Conservation (phyloP, 495 filamentous ascomycete genomes). For the Hypomontagnella submonticulosa region DNA sequence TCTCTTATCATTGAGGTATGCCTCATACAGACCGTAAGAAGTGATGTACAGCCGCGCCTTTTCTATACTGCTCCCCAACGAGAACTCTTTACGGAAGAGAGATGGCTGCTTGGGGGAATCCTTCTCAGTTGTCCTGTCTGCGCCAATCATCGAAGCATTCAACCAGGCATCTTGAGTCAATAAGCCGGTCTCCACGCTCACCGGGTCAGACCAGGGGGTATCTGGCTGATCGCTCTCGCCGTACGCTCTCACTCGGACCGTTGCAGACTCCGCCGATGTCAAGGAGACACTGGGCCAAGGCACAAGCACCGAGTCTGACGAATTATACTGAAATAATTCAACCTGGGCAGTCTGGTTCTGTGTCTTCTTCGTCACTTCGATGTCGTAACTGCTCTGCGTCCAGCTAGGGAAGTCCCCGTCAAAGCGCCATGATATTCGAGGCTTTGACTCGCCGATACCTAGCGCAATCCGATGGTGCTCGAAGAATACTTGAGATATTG, state of each 20-base stretch:
- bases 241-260: slow-evolving; percentile 53
- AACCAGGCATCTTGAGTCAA: slow-evolving; percentile 54
- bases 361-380: slow-evolving; percentile 36
- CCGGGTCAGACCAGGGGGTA: slow-evolving; percentile 54
- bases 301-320: slow-evolving; percentile 56
- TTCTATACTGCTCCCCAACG: slow-evolving; percentile 17
- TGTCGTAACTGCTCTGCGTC: slow-evolving; percentile 42
- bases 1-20: slow-evolving; percentile 59
- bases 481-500: slow-evolving; percentile 46
- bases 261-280: slow-evolving; percentile 53
- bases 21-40: slow-evolving; percentile 61
- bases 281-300: slow-evolving; percentile 62
- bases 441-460: slow-evolving; percentile 42
- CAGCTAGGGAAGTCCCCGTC: slow-evolving; percentile 38
- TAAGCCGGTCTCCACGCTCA: slow-evolving; percentile 54
- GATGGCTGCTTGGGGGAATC: slow-evolving; percentile 36
- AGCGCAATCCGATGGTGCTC: slow-evolving; percentile 47
- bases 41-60: slow-evolving; percentile 62
- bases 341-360: slow-evolving; percentile 17
- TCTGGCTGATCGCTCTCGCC: slow-evolving; percentile 40
- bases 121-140: slow-evolving; percentile 42
- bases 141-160: slow-evolving; percentile 50
- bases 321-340: slow-evolving; percentile 43
- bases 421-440: slow-evolving; percentile 50
- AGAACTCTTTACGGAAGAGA: slow-evolving; percentile 44